Evolutionary conservation across 768 basidiomycete genomes (phyloP).

Genomic region (Bullera alba): DNA sequence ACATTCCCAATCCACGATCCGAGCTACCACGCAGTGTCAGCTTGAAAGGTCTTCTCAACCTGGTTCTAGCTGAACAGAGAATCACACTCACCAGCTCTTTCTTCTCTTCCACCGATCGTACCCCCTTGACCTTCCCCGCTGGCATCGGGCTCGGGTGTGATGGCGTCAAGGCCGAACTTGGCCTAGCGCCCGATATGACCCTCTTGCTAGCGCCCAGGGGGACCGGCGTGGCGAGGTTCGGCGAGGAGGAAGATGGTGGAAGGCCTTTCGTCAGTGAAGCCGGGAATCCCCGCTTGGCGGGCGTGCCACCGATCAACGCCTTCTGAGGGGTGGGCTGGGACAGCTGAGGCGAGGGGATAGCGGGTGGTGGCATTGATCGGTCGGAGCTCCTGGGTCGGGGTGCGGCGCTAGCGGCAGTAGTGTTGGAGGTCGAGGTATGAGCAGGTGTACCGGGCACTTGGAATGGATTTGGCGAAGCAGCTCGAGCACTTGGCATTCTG

Average conservation of each 20-base stretch:
- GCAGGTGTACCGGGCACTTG: too few relatives aligned
- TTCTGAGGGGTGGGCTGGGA: too few relatives aligned
- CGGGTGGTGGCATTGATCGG: too few relatives aligned
- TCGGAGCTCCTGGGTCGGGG: too few relatives aligned
- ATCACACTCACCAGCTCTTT: constrained; percentile 33
- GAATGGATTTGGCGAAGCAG: too few relatives aligned
- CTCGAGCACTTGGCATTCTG: too few relatives aligned
- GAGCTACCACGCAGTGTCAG: constrained; percentile 40
- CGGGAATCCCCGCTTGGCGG: constrained; percentile 25
- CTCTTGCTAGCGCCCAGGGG: constrained; percentile 10
- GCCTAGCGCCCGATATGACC: neutral
- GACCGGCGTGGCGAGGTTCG: constrained; percentile 3
- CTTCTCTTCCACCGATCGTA: constrained; percentile 34
- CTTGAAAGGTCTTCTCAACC: neutral
- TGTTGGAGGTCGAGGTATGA: too few relatives aligned
- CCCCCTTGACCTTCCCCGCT: constrained; percentile 5
- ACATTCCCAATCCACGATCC: constrained; percentile 84
- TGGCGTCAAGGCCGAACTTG: neutral
- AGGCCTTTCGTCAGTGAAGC: constrained; percentile 31
- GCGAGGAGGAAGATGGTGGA: constrained; percentile 25
- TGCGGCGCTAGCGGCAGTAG: too few relatives aligned
- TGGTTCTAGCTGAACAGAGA: neutral
- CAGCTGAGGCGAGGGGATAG: neutral
- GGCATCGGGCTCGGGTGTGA: neutral
- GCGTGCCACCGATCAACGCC: constrained; percentile 2